These are phyloP conservation scores for Penicillium fimorum DNA, from an alignment of 495 filamentous ascomycete genomes.

Conservation along the genomic window DNA sequence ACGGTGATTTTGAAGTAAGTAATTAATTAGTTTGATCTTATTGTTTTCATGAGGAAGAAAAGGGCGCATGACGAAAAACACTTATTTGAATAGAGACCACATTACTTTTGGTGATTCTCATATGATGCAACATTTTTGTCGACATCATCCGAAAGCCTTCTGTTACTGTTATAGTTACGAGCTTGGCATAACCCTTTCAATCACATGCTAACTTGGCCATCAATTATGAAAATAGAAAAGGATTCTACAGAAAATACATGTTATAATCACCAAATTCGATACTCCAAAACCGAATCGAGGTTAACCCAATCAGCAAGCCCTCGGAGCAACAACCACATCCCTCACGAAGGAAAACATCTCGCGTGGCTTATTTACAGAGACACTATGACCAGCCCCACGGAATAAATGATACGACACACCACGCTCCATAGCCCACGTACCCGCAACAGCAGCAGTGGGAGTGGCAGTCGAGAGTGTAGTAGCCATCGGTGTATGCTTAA, in stretches of 20 bases:
- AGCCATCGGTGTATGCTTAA: background rate
- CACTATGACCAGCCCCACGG: slow-evolving; percentile 35
- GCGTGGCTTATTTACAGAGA: slow-evolving; percentile 33
- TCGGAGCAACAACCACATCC: slow-evolving; percentile 34
- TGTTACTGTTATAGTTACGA: background rate
- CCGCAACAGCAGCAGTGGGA: slow-evolving; percentile 15
- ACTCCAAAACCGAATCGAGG: background rate
- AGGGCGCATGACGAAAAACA: slow-evolving; percentile 18
- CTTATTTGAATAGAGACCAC: slow-evolving; percentile 16
- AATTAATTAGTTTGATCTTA: background rate
- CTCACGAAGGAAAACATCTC: slow-evolving; percentile 44
- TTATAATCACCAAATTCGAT: background rate
- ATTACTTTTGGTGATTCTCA: slow-evolving; percentile 7
- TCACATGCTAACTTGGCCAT: background rate
- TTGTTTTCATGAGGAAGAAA: background rate
- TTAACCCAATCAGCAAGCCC: background rate
- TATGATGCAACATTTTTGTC: slow-evolving; percentile 20
- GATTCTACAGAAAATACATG: background rate
- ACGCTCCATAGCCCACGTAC: slow-evolving; percentile 32
- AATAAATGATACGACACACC: slow-evolving; percentile 41
- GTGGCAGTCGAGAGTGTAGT: slow-evolving; percentile 1
- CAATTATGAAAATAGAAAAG: background rate
- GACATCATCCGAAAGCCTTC: slow-evolving; percentile 24
- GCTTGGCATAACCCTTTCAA: background rate
- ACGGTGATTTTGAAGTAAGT: background rate